These are phyloP conservation scores for Plasmodium ovale DNA, from an alignment of 169 alveolate species.

Conservation along the genomic window DNA sequence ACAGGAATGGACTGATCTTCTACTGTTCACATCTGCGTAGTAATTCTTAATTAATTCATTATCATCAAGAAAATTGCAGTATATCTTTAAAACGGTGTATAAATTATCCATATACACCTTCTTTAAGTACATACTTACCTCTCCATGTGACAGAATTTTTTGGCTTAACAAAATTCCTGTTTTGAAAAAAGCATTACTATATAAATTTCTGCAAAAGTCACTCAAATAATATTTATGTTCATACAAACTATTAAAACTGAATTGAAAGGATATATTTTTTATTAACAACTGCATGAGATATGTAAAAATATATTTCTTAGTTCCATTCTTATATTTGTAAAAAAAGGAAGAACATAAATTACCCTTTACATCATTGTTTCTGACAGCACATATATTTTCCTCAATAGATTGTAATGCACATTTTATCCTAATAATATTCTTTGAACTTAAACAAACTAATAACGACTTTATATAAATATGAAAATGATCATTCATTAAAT, in stretches of 20 bases:
- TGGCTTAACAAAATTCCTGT: background rate
- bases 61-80: constrained; percentile 16
- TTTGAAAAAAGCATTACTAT: background rate
- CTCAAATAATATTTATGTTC: constrained; percentile 44
- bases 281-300: constrained; percentile 25
- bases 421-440: constrained; percentile 19
- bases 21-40: constrained; percentile 1
- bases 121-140: constrained; percentile 17
- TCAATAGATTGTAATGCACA: constrained; percentile 49
- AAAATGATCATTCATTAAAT: constrained; percentile 44
- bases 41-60: constrained; percentile 39
- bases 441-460: constrained; percentile 55
- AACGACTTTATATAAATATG: constrained; percentile 49
- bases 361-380: constrained; percentile 10
- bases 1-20: background rate
- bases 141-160: background rate
- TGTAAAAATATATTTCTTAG: constrained; percentile 12
- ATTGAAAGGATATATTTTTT: constrained; percentile 18
- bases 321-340: constrained; percentile 47
- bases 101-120: constrained; percentile 31
- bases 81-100: constrained; percentile 33
- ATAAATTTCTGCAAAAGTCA: constrained; percentile 12
- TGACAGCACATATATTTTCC: constrained; percentile 7
- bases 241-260: constrained; percentile 41
- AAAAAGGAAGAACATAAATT: constrained; percentile 29